A percentile compares a stretch with the other conserved stretches of the same genome.
Evolutionary conservation across 768 basidiomycete genomes (phyloP).

Genomic region (Boletus coccyginus): DNA sequence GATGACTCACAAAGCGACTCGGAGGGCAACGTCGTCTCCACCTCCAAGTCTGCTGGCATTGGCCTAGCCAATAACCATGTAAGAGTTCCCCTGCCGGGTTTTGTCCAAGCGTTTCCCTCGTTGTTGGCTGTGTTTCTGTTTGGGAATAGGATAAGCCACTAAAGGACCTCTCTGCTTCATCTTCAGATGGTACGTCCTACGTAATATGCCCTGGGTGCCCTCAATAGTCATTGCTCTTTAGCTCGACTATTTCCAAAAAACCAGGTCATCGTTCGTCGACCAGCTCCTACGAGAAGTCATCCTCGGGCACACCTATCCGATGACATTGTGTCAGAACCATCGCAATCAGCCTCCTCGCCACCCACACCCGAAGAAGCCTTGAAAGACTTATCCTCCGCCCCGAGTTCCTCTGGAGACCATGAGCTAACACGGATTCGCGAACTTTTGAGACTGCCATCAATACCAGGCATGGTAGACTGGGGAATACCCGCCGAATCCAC

Average conservation of each 20-base stretch:
- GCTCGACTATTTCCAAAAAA: constrained; percentile 47
- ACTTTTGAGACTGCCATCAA: constrained; percentile 59
- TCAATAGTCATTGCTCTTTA: constrained; percentile 15
- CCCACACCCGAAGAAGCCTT: constrained; percentile 16
- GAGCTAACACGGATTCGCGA: constrained; percentile 55
- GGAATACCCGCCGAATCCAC: constrained; percentile 65
- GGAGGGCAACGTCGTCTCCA: constrained; percentile 41
- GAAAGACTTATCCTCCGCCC: constrained; percentile 11
- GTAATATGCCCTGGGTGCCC: not conserved
- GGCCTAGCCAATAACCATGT: constrained; percentile 44
- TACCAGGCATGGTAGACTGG: constrained; percentile 67
- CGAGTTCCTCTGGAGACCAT: constrained; percentile 31
- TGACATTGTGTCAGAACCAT: constrained; percentile 33
- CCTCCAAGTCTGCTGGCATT: constrained; percentile 18
- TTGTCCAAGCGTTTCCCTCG: constrained; percentile 56
- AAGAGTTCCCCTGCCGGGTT: constrained; percentile 49
- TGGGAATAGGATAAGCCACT: constrained; percentile 62
- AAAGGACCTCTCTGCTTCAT: constrained; percentile 31
- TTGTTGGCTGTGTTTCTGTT: constrained; percentile 58
- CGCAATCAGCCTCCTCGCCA: not conserved
- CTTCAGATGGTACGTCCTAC: constrained; percentile 29
- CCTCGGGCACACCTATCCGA: constrained; percentile 50
- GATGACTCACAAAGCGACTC: constrained; percentile 62
- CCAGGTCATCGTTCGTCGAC: constrained; percentile 59
- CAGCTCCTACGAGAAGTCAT: constrained; percentile 45